Percentiles rank a stretch among this genome's conserved stretches.
Evolutionary conservation across 139 green algal genomes (phyloP).

Genomic region (Astrephomene gubernaculifera): DNA sequence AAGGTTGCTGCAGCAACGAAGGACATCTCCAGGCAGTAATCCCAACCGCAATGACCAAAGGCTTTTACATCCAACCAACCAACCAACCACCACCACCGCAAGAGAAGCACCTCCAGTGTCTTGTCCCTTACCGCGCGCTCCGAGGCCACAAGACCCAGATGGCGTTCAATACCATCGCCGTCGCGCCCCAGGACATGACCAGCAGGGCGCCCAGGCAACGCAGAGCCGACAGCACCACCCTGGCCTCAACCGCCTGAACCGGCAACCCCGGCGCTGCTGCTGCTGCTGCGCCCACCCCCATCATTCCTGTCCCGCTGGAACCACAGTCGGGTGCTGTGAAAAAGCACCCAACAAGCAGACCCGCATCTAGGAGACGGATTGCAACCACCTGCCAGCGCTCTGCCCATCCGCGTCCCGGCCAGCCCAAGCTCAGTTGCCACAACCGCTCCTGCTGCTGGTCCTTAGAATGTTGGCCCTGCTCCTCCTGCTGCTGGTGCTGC

Average conservation of each 20-base stretch:
- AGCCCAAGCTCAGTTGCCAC: background rate
- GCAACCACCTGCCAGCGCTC: background rate
- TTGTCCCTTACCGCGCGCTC: background rate
- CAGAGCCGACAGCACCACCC: background rate
- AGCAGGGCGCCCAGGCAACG: slow-evolving; percentile 28
- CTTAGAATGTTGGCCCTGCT: background rate
- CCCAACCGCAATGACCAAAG: too few species aligned
- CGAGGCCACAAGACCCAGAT: slow-evolving; percentile 17
- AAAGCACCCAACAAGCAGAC: too few species aligned
- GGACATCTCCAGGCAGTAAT: too few species aligned
- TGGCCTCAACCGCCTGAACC: background rate
- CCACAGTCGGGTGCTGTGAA: too few species aligned
- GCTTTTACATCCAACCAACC: too few species aligned
- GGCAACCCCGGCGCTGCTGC: too few species aligned
- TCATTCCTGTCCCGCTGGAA: too few species aligned
- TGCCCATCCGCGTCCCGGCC: background rate
- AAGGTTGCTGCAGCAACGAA: too few species aligned
- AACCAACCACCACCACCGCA: too few species aligned
- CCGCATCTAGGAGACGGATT: background rate
- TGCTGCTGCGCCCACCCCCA: too few species aligned
- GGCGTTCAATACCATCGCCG: background rate
- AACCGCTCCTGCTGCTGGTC: background rate
- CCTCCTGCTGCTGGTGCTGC: background rate
- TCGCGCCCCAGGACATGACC: slow-evolving; percentile 8
- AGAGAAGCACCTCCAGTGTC: too few species aligned